Evolutionary conservation across 495 filamentous ascomycete genomes (phyloP), one percentile per base, ranked within the genome.

Genomic region (Penicillium pancosmium): DNA sequence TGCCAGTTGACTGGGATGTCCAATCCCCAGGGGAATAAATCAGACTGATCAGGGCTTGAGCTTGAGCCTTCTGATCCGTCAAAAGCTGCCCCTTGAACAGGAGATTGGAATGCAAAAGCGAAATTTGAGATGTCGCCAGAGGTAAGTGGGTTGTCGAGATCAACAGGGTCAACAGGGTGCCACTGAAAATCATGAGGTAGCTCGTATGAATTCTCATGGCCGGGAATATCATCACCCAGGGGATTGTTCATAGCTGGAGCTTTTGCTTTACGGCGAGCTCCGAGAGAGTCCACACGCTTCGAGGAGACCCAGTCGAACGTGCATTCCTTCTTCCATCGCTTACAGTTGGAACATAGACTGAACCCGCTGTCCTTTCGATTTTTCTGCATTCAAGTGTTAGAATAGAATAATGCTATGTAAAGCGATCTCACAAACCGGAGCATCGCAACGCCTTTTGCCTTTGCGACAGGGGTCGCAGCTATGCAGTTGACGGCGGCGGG

Each of bases 401-500:
- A 3, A 3, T 27, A 23, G 21, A 48, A 1, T 13, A 15, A 3
- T 13, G 0, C 31, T 4, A 27, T 48, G 4, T 48, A 25, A 0
- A 23, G 23, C 23, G 38, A 27, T 27, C 7, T 48, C 7, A 64
- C 59, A 38, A 40, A 70, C 62, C 56, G 62, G 62, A 52, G 62
- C 77, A 61, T 80, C 74, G 53, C 77, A 80, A 19, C 70, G 73
- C 55, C 72, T 61, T 56, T 77, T 78, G 11, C 74, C 73, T 52
- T 76, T 79, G 21, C 77, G 66, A 51, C 77, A 80, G 51, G 73
- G 76, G 51, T 80, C 77, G 50, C 77, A 80, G 52, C 73, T 76
- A 47, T 70, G 70, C 44, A 48, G 46, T 10, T 80, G 77, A 25
- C 72, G 68, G 52, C 64, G 58, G 23, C 65, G 62, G n/a, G 54